phyloP scores from a whole-genome alignment of 139 green algal species.

The Chlamydomonas schloesseri region DNA sequence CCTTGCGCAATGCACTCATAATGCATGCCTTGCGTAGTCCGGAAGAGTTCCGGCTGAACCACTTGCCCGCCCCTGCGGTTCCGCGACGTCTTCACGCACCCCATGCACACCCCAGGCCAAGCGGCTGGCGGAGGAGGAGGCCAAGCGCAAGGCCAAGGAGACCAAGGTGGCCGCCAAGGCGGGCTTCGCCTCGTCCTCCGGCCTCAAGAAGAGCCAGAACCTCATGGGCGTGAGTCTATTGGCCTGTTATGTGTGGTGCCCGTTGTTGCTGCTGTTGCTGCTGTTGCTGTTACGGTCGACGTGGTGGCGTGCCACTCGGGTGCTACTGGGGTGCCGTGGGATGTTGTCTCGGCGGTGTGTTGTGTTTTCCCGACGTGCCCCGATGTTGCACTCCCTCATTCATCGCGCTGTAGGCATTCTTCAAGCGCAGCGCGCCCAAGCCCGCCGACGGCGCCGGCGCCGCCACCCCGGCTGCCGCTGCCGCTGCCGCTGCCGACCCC shows the following conservation, averaged over 20 bases:
- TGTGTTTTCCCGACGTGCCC: too few species aligned
- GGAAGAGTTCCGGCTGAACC: not conserved
- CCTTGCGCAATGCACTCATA: too few species aligned
- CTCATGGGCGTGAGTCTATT: slow-evolving; percentile 3
- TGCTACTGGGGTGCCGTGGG: too few species aligned
- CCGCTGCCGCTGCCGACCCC: not conserved
- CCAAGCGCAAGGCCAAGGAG: slow-evolving; percentile 50
- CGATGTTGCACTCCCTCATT: too few species aligned
- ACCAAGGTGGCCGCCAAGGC: slow-evolving; percentile 53
- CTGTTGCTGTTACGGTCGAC: too few species aligned
- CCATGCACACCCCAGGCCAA: slow-evolving; percentile 38
- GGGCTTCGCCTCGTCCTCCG: slow-evolving; percentile 56
- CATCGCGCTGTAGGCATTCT: not conserved
- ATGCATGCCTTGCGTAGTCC: not conserved
- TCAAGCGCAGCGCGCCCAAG: slow-evolving; percentile 23
- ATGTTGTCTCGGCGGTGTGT: too few species aligned
- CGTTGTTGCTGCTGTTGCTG: too few species aligned
- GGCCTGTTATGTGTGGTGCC: too few species aligned
- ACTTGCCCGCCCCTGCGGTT: too few species aligned
- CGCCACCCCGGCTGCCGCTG: not conserved
- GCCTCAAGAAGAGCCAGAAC: slow-evolving; percentile 59
- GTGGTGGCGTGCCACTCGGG: too few species aligned
- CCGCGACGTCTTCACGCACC: not conserved
- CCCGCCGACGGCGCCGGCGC: not conserved
- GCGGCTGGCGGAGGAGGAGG: slow-evolving; percentile 49